Evolutionary conservation across 1,284 basidiomycete genomes (phyloP).

Genomic region (Sporisorium graminicola): DNA sequence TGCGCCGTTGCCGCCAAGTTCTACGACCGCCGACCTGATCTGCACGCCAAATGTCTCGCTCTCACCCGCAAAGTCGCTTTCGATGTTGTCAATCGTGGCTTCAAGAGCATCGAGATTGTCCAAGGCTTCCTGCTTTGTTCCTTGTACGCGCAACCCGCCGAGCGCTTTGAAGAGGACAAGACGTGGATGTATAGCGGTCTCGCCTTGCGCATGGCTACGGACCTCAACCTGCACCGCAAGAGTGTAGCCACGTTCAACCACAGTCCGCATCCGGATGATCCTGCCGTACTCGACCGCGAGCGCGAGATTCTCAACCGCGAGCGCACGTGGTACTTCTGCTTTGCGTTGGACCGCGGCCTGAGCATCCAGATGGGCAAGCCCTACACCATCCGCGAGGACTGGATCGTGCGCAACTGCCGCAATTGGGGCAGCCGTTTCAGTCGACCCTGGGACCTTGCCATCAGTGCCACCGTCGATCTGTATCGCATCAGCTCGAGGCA

Average conservation of each 20-base stretch:
- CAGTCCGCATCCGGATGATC: conserved; percentile 66
- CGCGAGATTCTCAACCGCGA: conserved; percentile 93
- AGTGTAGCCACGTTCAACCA: conserved; percentile 74
- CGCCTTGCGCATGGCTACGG: conserved; percentile 86
- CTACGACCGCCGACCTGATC: conserved; percentile 84
- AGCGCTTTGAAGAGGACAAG: conserved; percentile 89
- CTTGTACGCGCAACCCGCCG: conserved; percentile 70
- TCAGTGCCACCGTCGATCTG: conserved; percentile 58
- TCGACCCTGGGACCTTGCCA: conserved; percentile 65
- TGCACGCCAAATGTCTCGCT: conserved; percentile 83
- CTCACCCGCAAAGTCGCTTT: conserved; percentile 93
- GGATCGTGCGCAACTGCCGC: conserved; percentile 80
- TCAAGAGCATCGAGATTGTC: conserved; percentile 87
- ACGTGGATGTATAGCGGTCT: conserved; percentile 79
- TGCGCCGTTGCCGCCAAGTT: conserved; percentile 94
- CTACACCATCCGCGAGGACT: conserved; percentile 87
- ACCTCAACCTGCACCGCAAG: conserved; percentile 93
- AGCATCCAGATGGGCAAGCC: conserved; percentile 95
- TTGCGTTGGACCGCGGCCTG: conserved; percentile 82
- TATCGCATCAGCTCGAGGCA: conserved; percentile 76
- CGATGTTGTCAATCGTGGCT: conserved; percentile 74
- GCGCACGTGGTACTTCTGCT: conserved; percentile 92
- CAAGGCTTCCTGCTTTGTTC: conserved; percentile 70
- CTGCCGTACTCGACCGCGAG: conserved; percentile 74
- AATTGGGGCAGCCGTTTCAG: conserved; percentile 74